Conservation (phyloP, 2,329 filamentous ascomycete species). For the Alternaria hordeiaustralica region DNA sequence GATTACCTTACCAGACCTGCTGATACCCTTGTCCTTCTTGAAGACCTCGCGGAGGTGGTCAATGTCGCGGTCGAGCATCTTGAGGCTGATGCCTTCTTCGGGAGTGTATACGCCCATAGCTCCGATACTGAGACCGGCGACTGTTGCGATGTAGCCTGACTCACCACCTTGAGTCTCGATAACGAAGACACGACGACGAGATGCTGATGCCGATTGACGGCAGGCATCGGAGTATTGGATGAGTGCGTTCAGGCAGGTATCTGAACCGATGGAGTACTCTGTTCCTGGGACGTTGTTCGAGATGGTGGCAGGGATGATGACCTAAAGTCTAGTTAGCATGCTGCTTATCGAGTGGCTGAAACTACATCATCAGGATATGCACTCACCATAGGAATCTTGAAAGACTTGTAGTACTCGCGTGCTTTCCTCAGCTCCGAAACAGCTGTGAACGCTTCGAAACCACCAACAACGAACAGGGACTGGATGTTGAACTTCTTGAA, state of each 20-base stretch:
- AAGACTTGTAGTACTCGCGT: conserved; percentile 76
- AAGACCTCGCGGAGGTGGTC: conserved; percentile 87
- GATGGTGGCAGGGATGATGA: conserved; percentile 92
- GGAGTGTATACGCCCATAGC: conserved; percentile 95
- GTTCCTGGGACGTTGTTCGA: conserved; percentile 98
- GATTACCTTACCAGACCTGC: conserved; percentile 89
- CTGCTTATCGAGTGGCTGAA: neutral
- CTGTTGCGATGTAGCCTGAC: conserved; percentile 90
- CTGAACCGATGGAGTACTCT: conserved; percentile 94
- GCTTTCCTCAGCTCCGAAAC: conserved; percentile 86
- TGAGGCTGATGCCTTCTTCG: conserved; percentile 91
- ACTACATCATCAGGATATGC: neutral
- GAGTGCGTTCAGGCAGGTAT: conserved; percentile 94
- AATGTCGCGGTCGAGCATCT: conserved; percentile 92
- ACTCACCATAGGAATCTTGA: conserved; percentile 82
- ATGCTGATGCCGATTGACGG: conserved; percentile 94
- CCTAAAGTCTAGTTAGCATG: conserved; percentile 57
- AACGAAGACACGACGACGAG: conserved; percentile 91
- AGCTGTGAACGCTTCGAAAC: conserved; percentile 95
- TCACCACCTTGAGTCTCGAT: conserved; percentile 97
- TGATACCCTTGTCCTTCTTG: conserved; percentile 82
- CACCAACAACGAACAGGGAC: conserved; percentile 88
- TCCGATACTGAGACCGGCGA: conserved; percentile 89
- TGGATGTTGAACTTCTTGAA: conserved; percentile 90
- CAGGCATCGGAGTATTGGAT: conserved; percentile 97